A percentile compares a stretch with the other conserved stretches of the same genome.
phyloP scores from a whole-genome alignment of 2,329 filamentous ascomycete genomes.

The Colletotrichum trifolii region DNA sequence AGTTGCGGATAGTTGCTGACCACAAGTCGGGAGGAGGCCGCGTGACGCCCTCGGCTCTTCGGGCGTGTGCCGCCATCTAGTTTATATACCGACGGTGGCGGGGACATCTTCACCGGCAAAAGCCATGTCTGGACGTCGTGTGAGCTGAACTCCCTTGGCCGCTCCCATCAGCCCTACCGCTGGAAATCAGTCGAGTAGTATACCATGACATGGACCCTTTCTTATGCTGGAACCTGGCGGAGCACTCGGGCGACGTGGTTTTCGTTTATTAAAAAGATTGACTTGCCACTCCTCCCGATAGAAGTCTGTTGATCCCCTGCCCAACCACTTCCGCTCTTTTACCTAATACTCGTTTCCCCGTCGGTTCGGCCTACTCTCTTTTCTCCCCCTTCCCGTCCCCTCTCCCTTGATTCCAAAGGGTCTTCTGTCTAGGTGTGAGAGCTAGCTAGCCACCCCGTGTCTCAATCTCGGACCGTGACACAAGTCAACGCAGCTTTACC shows the following conservation, averaged over 20 bases:
- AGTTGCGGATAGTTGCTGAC: not conserved
- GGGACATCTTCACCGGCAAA: constrained; percentile 1
- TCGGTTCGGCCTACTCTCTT: constrained; percentile 4
- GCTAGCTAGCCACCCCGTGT: constrained; percentile 2
- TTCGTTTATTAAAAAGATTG: constrained; percentile 29
- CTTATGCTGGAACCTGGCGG: constrained; percentile 14
- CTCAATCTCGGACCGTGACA: constrained; percentile 3
- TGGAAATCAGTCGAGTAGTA: constrained; percentile 20
- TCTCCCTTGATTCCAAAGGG: constrained; percentile 6
- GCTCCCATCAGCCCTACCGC: constrained; percentile 32
- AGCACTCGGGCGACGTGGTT: constrained; percentile 10
- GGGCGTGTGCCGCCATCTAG: constrained; percentile 15
- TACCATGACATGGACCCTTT: constrained; percentile 8
- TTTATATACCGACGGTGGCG: constrained; percentile 14
- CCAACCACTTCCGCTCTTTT: constrained; percentile 32
- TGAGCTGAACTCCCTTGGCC: constrained; percentile 8
- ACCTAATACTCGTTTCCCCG: constrained; percentile 1
- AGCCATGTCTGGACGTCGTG: constrained; percentile 9
- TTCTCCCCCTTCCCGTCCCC: constrained; percentile 2
- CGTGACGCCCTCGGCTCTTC: constrained; percentile 8
- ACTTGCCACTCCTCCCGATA: constrained; percentile 18
- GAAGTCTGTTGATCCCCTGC: constrained; percentile 28
- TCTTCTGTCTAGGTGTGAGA: not conserved
- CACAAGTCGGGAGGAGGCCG: constrained; percentile 22
- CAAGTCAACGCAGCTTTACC: constrained; percentile 9